These are phyloP conservation scores for Helenozyma baotianmanensis DNA, from an alignment of 805 yeast species.

Conservation along the genomic window DNA sequence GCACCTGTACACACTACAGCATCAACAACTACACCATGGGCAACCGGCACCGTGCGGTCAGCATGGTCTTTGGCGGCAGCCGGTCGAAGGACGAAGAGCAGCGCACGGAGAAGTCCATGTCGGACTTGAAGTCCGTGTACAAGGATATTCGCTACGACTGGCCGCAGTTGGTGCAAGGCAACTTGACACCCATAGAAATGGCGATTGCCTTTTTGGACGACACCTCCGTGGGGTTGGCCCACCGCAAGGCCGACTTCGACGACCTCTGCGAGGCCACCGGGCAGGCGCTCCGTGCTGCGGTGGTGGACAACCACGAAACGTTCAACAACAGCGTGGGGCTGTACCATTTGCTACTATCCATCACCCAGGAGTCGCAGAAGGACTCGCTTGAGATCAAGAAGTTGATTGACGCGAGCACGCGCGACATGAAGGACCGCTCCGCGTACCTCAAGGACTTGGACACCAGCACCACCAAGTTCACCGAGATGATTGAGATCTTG, in stretches of 20 bases:
- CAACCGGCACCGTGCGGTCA: conserved; percentile 20
- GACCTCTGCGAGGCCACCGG: conserved; percentile 56
- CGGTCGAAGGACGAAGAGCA: conserved; percentile 16
- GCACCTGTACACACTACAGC: too few species aligned
- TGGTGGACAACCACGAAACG: conserved; percentile 75
- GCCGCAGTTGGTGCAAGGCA: conserved; percentile 41
- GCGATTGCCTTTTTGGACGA: conserved; percentile 82
- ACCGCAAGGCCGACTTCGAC: conserved; percentile 61
- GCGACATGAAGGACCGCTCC: conserved; percentile 49
- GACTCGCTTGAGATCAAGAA: conserved; percentile 46
- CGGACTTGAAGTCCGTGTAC: conserved; percentile 32
- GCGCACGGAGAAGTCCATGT: conserved; percentile 16
- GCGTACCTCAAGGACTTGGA: conserved; percentile 62
- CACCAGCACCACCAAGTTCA: conserved; percentile 54
- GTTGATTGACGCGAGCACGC: conserved; percentile 45
- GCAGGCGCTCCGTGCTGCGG: conserved; percentile 58
- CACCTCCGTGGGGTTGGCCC: conserved; percentile 88
- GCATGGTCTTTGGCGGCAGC: conserved; percentile 20
- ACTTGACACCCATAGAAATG: conserved; percentile 73
- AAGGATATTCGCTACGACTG: conserved; percentile 39
- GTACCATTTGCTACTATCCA: conserved; percentile 64
- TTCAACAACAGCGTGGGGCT: conserved; percentile 85
- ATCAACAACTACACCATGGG: too few species aligned
- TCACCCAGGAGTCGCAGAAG: conserved; percentile 62
- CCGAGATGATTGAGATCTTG: conserved; percentile 66